A percentile compares a stretch with the other conserved stretches of the same genome.
Conservation (phyloP, 1,284 basidiomycete genomes). For the Mycena sp. region DNA sequence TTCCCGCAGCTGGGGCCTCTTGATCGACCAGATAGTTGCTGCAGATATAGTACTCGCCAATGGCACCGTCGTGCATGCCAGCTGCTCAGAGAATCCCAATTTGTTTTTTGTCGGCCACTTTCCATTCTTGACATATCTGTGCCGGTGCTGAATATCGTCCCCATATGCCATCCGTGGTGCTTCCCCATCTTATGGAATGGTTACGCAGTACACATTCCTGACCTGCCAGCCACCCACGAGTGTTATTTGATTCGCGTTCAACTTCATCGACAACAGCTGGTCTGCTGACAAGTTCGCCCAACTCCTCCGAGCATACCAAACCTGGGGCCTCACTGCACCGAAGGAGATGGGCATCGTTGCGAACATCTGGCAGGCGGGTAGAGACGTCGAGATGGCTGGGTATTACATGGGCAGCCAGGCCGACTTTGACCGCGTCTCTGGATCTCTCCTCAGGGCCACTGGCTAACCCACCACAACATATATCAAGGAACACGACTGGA, state of each 20-base stretch:
- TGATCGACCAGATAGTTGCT: conserved; percentile 40
- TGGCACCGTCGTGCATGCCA: conserved; percentile 40
- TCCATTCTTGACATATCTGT: no score
- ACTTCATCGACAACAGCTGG: not conserved
- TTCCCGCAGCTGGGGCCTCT: conserved; percentile 38
- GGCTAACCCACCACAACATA: not conserved
- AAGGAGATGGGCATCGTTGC: not conserved
- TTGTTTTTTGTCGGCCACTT: conserved; percentile 40
- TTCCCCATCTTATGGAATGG: conserved; percentile 43
- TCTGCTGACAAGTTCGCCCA: not conserved
- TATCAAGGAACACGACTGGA: conserved; percentile 1
- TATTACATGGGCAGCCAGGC: conserved; percentile 1
- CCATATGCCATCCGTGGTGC: conserved; percentile 43
- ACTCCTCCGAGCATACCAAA: not conserved
- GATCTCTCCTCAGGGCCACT: not conserved
- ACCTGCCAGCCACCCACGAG: conserved; percentile 37
- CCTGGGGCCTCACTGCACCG: not conserved
- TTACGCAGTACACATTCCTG: conserved; percentile 38
- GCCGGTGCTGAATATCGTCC: not conserved
- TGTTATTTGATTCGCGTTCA: conserved; percentile 33
- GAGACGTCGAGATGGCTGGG: conserved; percentile 3
- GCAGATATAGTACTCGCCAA: conserved; percentile 41
- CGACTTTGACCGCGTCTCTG: not conserved
- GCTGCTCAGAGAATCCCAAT: conserved; percentile 34
- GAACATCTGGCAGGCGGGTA: conserved; percentile 1